phyloP scores from a whole-genome alignment of 2,329 filamentous ascomycete species.

The Dactylellina leptospora region DNA sequence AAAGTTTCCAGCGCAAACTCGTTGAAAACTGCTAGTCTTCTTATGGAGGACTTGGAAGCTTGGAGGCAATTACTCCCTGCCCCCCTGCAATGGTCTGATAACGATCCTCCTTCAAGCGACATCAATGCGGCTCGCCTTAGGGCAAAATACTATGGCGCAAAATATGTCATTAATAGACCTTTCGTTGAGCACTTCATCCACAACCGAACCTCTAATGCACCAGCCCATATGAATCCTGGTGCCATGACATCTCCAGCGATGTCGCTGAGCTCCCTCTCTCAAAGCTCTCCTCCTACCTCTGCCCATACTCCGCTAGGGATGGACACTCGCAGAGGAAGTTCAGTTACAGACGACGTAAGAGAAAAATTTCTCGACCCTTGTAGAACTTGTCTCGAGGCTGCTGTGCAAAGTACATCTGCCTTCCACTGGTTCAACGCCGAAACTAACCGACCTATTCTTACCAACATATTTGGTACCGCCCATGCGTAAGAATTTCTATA shows the following conservation, averaged over 20 bases:
- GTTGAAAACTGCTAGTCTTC: conserved; percentile 56
- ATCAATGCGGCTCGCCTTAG: conserved; percentile 84
- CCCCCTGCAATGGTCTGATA: conserved; percentile 67
- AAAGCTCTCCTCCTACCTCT: conserved; percentile 54
- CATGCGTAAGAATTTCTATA: conserved; percentile 73
- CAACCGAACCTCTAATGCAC: conserved; percentile 60
- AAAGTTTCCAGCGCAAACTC: conserved; percentile 54
- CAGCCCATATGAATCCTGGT: conserved; percentile 67
- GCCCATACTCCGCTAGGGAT: conserved; percentile 53
- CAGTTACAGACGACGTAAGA: conserved; percentile 39
- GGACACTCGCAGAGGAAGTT: conserved; percentile 31
- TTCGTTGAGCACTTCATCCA: conserved; percentile 72
- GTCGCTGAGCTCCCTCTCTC: conserved; percentile 54
- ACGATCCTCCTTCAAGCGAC: conserved; percentile 75
- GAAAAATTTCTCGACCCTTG: conserved; percentile 54
- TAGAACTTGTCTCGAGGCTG: conserved; percentile 71
- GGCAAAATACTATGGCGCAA: conserved; percentile 93
- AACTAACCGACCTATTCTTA: conserved; percentile 77
- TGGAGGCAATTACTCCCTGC: conserved; percentile 55
- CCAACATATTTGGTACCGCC: conserved; percentile 94
- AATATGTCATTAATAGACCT: conserved; percentile 86
- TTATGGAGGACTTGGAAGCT: conserved; percentile 58
- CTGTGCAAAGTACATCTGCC: conserved; percentile 84
- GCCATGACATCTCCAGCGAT: conserved; percentile 57
- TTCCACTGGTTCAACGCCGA: conserved; percentile 74